Percentiles rank a stretch among this genome's conserved stretches.
These are phyloP conservation scores for Pharus latifolius DNA, from an alignment of 176 grass and related monocot genomes.

Conservation along the genomic window DNA sequence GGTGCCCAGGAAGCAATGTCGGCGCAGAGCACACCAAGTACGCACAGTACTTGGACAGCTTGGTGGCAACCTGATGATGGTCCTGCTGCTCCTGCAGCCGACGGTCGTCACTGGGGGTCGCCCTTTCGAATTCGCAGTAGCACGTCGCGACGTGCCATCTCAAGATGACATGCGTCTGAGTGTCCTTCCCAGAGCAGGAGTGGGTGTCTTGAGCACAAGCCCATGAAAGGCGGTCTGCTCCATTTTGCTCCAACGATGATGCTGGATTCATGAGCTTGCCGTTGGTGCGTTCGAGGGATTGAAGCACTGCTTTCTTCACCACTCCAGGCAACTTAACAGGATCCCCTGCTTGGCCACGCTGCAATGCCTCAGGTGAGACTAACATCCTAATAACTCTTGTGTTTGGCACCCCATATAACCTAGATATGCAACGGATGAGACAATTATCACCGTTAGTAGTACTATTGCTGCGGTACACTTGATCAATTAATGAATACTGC, in stretches of 20 bases:
- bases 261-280: neutral
- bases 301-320: neutral
- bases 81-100: too few species aligned
- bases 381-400: too few species aligned
- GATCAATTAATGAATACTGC: neutral
- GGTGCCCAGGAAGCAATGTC: neutral
- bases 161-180: neutral
- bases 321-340: neutral
- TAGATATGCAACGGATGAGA: too few species aligned
- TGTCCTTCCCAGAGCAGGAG: neutral
- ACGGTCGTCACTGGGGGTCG: too few species aligned
- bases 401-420: too few species aligned
- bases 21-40: neutral
- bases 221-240: neutral
- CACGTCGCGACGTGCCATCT: slow-evolving; percentile 6
- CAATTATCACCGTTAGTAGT: too few species aligned
- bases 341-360: neutral
- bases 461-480: too few species aligned
- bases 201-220: too few species aligned
- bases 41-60: slow-evolving; percentile 4
- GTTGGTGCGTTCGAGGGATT: neutral
- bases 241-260: neutral
- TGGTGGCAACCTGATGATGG: neutral
- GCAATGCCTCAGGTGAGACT: too few species aligned
- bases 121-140: too few species aligned